Evolutionary conservation across 2,329 filamentous ascomycete species (phyloP).

Genomic region (Colletotrichum salicis): DNA sequence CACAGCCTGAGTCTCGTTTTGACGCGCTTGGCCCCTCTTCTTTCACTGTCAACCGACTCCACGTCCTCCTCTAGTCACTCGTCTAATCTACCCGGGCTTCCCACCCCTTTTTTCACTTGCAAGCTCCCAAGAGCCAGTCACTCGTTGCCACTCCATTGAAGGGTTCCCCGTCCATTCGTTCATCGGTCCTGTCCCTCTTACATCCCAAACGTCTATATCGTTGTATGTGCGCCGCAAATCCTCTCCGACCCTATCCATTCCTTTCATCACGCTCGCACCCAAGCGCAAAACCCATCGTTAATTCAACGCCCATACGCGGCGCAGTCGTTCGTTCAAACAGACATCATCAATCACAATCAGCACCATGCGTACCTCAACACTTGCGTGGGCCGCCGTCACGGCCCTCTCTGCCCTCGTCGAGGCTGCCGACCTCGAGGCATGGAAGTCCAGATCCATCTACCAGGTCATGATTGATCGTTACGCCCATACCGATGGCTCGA

Average conservation of each 20-base stretch:
- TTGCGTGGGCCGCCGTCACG: constrained; percentile 30
- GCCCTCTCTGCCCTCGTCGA: constrained; percentile 21
- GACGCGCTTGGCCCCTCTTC: constrained; percentile 6
- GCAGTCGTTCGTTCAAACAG: constrained; percentile 28
- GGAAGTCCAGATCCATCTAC: constrained; percentile 52
- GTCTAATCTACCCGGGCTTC: constrained; percentile 30
- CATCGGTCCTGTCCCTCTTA: constrained; percentile 11
- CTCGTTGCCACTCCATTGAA: constrained; percentile 15
- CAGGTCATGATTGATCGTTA: constrained; percentile 58
- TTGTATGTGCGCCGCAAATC: constrained; percentile 24
- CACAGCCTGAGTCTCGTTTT: background rate
- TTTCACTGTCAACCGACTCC: constrained; percentile 2
- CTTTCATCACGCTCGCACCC: constrained; percentile 22
- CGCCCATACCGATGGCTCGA: constrained; percentile 53
- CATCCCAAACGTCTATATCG: constrained; percentile 31
- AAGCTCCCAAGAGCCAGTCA: constrained; percentile 4
- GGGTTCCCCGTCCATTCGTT: constrained; percentile 27
- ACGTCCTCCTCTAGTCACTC: constrained; percentile 8
- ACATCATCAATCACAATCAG: background rate
- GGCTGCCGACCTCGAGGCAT: constrained; percentile 29
- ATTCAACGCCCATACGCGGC: constrained; percentile 20
- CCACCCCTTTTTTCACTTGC: constrained; percentile 23
- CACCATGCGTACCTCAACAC: constrained; percentile 28
- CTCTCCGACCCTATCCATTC: constrained; percentile 26
- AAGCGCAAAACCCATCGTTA: constrained; percentile 21